Evolutionary conservation across 257 asterid genomes (phyloP).

Genomic region (Solanum etuberosum): DNA sequence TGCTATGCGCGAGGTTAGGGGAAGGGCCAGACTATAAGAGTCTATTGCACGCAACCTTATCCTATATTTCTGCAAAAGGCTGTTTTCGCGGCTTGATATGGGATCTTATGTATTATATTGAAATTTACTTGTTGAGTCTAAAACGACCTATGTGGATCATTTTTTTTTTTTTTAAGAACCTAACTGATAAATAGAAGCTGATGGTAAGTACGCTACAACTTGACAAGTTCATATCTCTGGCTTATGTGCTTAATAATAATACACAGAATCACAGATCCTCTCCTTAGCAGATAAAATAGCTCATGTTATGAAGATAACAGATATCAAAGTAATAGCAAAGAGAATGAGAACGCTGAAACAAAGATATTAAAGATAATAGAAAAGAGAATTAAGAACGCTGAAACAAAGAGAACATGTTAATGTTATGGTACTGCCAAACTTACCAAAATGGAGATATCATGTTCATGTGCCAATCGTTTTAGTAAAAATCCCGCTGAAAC

Average conservation of each 20-base stretch:
- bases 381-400: not conserved
- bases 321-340: not conserved
- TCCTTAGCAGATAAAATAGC: not conserved
- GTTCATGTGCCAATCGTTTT: conserved; percentile 72
- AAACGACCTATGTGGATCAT: not conserved
- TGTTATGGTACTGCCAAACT: not conserved
- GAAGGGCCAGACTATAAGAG: not conserved
- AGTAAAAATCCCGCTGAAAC: conserved; percentile 55
- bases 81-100: not conserved
- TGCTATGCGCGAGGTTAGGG: not conserved
- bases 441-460: conserved; percentile 60
- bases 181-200: not conserved
- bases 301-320: not conserved
- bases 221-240: not conserved
- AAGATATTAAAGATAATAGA: not conserved
- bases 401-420: not conserved
- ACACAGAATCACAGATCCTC: not conserved
- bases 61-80: not conserved
- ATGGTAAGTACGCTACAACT: not conserved
- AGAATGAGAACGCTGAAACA: not conserved
- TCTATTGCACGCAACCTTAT: not conserved
- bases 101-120: not conserved
- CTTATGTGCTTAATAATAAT: not conserved
- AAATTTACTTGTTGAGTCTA: not conserved
- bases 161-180: not conserved